phyloP scores from a whole-genome alignment of 176 grass and related monocot genomes.

The Miscanthus lutarioriparius region DNA sequence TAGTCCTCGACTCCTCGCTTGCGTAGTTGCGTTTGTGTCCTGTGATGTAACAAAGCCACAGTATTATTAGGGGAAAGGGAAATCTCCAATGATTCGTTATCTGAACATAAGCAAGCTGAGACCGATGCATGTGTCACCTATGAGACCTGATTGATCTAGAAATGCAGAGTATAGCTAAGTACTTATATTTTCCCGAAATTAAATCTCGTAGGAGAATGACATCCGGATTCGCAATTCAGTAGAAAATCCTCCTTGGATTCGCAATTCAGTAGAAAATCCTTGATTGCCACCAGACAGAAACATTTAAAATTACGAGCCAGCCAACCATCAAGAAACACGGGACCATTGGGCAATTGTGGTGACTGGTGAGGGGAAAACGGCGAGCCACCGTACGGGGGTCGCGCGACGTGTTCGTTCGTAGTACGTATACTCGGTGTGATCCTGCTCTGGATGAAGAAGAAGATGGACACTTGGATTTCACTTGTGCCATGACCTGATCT shows the following conservation, averaged over 20 bases:
- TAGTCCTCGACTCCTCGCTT: no score
- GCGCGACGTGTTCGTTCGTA: background rate
- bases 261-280: background rate
- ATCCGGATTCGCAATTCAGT: background rate
- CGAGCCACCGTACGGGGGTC: constrained; percentile 1
- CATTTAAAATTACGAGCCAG: background rate
- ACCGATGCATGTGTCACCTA: background rate
- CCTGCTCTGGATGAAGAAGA: background rate
- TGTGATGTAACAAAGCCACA: no score
- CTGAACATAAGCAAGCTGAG: background rate
- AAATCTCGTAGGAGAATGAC: background rate
- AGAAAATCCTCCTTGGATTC: background rate
- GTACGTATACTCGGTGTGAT: background rate
- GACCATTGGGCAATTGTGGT: no score
- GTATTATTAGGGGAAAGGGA: background rate
- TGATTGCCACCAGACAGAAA: background rate
- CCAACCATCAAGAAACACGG: background rate
- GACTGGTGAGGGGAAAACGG: no score
- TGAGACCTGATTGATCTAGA: background rate
- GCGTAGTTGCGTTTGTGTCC: no score
- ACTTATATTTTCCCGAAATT: background rate
- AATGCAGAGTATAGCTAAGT: background rate
- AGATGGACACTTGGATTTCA: constrained; percentile 19
- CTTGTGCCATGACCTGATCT: background rate
- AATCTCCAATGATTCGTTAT: background rate